Evolutionary conservation across 208 protist genomes (phyloP).

Genomic region (Leishmania tarentolae): DNA sequence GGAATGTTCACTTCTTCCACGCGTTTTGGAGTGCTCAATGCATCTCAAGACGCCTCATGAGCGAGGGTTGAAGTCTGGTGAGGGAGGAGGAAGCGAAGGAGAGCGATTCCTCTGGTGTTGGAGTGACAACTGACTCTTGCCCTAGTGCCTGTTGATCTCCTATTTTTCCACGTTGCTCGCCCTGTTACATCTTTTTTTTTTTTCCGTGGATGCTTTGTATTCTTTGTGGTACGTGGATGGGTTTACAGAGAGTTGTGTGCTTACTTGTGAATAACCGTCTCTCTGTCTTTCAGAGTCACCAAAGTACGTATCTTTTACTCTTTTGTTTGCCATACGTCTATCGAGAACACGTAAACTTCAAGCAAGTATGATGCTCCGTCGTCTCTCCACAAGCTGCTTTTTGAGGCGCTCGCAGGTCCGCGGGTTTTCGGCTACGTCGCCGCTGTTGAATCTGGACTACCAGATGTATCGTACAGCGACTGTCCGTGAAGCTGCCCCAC

Average conservation of each 20-base stretch:
- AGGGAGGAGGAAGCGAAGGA: not conserved
- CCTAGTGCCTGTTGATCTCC: too few species aligned
- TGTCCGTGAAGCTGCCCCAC: conserved; percentile 88
- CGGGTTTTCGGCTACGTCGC: conserved; percentile 48
- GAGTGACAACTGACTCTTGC: not conserved
- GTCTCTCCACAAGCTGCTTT: conserved; percentile 40
- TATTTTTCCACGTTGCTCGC: not conserved
- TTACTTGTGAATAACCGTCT: not conserved
- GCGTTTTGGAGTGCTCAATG: not conserved
- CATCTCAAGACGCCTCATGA: too few species aligned
- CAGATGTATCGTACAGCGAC: conserved; percentile 79
- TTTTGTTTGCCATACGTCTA: not conserved
- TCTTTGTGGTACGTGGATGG: not conserved
- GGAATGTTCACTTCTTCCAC: not conserved
- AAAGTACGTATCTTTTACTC: not conserved
- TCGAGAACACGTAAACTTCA: not conserved
- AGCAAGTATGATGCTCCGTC: conserved; percentile 60
- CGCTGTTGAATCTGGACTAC: conserved; percentile 80
- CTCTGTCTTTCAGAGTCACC: not conserved
- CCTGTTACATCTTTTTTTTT: not conserved
- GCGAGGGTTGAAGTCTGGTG: not conserved
- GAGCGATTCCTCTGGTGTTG: not conserved
- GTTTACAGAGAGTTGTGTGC: not conserved
- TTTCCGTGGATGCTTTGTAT: not conserved
- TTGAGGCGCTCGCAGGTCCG: conserved; percentile 29